phyloP scores from a whole-genome alignment of 768 basidiomycete species.

The Lentinula boryana region DNA sequence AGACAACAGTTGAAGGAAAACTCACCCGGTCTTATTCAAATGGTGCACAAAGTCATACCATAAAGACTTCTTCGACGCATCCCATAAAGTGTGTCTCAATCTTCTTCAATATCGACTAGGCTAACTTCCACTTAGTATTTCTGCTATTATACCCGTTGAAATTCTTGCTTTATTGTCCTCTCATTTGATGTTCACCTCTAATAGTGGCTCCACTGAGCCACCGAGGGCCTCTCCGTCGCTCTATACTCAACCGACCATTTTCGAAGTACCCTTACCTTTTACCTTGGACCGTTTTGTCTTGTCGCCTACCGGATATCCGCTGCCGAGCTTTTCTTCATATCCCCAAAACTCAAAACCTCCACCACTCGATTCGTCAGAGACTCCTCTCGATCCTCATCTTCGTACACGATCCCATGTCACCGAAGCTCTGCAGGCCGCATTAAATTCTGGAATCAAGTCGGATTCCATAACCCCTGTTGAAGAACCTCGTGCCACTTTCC shows the following conservation, averaged over 20 bases:
- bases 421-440: slow-evolving; percentile 31
- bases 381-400: slow-evolving; percentile 11
- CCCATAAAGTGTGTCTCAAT: slow-evolving; percentile 63
- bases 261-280: slow-evolving; percentile 38
- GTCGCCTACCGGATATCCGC: background rate
- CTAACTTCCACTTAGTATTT: slow-evolving; percentile 38
- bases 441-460: slow-evolving; percentile 20
- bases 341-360: slow-evolving; percentile 13
- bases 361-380: slow-evolving; percentile 14
- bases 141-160: slow-evolving; percentile 56
- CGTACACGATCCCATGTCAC: slow-evolving; percentile 21
- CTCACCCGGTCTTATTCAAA: background rate
- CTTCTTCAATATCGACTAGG: background rate
- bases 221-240: background rate
- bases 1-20: background rate
- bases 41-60: slow-evolving; percentile 8
- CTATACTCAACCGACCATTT: slow-evolving; percentile 31
- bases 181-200: slow-evolving; percentile 27
- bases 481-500: slow-evolving; percentile 4
- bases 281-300: slow-evolving; percentile 34
- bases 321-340: slow-evolving; percentile 7
- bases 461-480: slow-evolving; percentile 13
- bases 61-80: slow-evolving; percentile 76
- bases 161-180: slow-evolving; percentile 48
- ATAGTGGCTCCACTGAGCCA: background rate